Base-by-base conservation (phyloP, 768 basidiomycete species). In the Porphyrellus cyaneotinctus region DNA sequence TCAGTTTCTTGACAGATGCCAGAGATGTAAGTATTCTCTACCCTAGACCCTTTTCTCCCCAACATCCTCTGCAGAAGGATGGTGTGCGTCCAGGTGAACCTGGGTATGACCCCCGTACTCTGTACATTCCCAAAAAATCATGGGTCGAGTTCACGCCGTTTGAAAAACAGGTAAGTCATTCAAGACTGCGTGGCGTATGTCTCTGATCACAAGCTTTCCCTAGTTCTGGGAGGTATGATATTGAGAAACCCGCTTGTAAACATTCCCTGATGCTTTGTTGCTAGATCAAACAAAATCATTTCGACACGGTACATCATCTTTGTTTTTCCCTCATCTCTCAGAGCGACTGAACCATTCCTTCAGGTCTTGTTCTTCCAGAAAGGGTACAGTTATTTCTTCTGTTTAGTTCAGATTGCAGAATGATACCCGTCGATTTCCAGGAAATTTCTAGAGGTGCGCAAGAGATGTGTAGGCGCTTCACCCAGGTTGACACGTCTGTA, bases 361-460 rank as follows among this genome's bases (percentile, higher is more conserved):
- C 58, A 88, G 86, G 79, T 97, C 38, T 70, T 98, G 43, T 97
- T 98, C 77, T 99, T 98, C 73, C 97, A 99, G 72, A 98, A 99
- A 82, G 97, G 97, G 87, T 88, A 60, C 24, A 43, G 45, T 47
- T 20, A 6, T 39, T 30, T 46, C 69, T 58, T 54, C n/a, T 17
- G 1, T 43, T 50, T 33, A 8, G 20, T 7, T 22, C 33, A 20
- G 7, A 33, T 39, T 20, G 49, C 37, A 63, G 12, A 53, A 32
- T 24, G 6, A 30, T 30, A 12, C 2, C 11, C 37, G 68, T 73
- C 47, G 65, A 65, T 51, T n/a, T 31, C 8, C 52, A 88, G 87
- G 44, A 92, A 92, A 73, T 92, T 92, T 63, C 73, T 88, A 28
- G 88, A 91, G 75, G 87, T 87, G 63, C 15, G 68, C 50, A 36